Evolutionary conservation across 2,329 filamentous ascomycete genomes (phyloP).

Genomic region (Alternaria dauci): DNA sequence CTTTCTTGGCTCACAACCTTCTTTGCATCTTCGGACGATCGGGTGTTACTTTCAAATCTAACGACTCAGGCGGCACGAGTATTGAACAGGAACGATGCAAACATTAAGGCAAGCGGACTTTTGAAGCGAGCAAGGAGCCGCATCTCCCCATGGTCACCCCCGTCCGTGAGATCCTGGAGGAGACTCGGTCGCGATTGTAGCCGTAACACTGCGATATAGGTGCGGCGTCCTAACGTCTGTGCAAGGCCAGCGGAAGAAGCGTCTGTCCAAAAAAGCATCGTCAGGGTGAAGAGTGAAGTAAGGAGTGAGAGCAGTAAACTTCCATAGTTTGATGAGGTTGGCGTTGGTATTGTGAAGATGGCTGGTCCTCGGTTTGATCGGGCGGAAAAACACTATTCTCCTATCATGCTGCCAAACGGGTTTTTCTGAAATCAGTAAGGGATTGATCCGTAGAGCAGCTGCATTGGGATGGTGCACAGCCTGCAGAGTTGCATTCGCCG

Average conservation of each 20-base stretch:
- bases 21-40: background rate
- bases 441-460: background rate
- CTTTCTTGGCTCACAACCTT: background rate
- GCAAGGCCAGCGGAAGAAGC: background rate
- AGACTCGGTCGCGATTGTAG: background rate
- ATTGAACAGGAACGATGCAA: constrained; percentile 1
- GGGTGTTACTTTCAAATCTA: background rate
- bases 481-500: background rate
- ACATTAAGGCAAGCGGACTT: background rate
- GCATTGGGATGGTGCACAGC: background rate
- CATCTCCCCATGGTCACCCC: background rate
- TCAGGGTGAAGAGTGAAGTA: background rate
- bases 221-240: background rate
- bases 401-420: background rate
- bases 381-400: background rate
- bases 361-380: background rate
- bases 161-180: background rate
- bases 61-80: background rate
- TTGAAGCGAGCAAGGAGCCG: background rate
- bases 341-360: background rate
- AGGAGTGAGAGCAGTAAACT: background rate
- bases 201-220: background rate
- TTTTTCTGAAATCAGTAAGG: constrained; percentile 2
- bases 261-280: background rate
- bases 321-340: background rate